Percentiles rank a stretch among this genome's conserved stretches.
phyloP scores from a whole-genome alignment of 805 yeast genomes.

The Metschnikowia dekortorum region DNA sequence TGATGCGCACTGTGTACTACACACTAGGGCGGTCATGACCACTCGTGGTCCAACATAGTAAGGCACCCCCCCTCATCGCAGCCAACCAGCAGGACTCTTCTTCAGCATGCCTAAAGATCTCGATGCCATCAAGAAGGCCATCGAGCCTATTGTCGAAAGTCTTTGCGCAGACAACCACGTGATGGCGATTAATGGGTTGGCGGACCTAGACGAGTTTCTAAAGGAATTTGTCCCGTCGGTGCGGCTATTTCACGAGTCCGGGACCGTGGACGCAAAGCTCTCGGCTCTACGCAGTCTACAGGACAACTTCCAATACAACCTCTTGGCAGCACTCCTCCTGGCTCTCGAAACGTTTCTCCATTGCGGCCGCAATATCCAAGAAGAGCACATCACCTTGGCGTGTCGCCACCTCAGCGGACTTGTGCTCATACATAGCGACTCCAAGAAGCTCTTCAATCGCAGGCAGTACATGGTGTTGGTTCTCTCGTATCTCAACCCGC shows the following conservation, averaged over 20 bases:
- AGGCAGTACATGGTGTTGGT: slow-evolving; percentile 36
- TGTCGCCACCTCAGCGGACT: slow-evolving; percentile 53
- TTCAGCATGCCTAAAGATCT: slow-evolving; percentile 1
- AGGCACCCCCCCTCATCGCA: too few relatives aligned
- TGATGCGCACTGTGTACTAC: slow-evolving; percentile 1
- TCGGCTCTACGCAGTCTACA: slow-evolving; percentile 43
- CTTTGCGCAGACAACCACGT: slow-evolving; percentile 5
- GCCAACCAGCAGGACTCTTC: too few relatives aligned
- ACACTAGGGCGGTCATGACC: background rate
- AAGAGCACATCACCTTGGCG: slow-evolving; percentile 14
- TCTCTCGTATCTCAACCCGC: slow-evolving; percentile 21
- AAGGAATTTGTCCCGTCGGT: slow-evolving; percentile 11
- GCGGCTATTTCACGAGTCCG: slow-evolving; percentile 6
- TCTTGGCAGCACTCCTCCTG: slow-evolving; percentile 34
- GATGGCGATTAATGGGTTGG: slow-evolving; percentile 8
- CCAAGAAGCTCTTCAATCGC: slow-evolving; percentile 47
- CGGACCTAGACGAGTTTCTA: slow-evolving; percentile 9
- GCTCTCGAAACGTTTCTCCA: slow-evolving; percentile 13
- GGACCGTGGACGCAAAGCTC: slow-evolving; percentile 8
- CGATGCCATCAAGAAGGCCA: slow-evolving; percentile 4
- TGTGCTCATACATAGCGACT: slow-evolving; percentile 53
- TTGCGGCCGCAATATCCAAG: slow-evolving; percentile 1
- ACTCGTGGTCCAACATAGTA: background rate
- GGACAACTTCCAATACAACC: slow-evolving; percentile 49
- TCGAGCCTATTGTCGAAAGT: slow-evolving; percentile 4